Percentiles rank a stretch among this genome's conserved stretches.
Conservation (phyloP, 2,329 filamentous ascomycete species). For the Cladosporium sp. region DNA sequence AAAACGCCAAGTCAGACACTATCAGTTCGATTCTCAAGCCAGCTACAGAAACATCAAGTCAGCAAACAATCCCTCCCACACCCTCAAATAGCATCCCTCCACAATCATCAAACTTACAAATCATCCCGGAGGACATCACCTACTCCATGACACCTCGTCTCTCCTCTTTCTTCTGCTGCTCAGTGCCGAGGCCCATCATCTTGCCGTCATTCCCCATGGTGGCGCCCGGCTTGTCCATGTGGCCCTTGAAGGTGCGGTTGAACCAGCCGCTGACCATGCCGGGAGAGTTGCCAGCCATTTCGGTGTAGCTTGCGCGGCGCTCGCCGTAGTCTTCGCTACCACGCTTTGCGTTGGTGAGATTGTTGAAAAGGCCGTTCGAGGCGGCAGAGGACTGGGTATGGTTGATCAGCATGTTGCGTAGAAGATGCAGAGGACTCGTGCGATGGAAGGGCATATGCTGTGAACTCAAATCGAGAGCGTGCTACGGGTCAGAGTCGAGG, state of each 20-base stretch:
- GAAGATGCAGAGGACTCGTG: no score
- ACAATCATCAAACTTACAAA: neutral
- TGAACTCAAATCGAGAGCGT: no score
- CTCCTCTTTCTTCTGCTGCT: conserved; percentile 13
- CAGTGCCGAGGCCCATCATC: neutral
- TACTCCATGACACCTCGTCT: conserved; percentile 25
- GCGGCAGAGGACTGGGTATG: conserved; percentile 19
- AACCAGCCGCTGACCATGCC: conserved; percentile 26
- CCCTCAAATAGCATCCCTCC: no score
- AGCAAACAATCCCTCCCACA: neutral
- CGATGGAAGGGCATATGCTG: no score
- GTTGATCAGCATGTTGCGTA: neutral
- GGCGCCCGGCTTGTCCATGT: conserved; percentile 13
- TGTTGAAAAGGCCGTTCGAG: conserved; percentile 23
- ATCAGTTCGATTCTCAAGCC: conserved; percentile 9
- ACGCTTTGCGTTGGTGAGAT: conserved; percentile 26
- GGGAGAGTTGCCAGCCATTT: conserved; percentile 16
- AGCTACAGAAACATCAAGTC: neutral
- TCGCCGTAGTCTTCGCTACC: conserved; percentile 31
- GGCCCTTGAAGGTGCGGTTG: conserved; percentile 27
- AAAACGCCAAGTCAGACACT: conserved; percentile 1
- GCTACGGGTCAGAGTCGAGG: no score
- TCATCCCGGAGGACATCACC: neutral
- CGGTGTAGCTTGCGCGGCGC: conserved; percentile 25
- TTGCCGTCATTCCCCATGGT: conserved; percentile 12